Evolutionary conservation across 1,284 basidiomycete species (phyloP).

Genomic region (Tylopilus sp.): DNA sequence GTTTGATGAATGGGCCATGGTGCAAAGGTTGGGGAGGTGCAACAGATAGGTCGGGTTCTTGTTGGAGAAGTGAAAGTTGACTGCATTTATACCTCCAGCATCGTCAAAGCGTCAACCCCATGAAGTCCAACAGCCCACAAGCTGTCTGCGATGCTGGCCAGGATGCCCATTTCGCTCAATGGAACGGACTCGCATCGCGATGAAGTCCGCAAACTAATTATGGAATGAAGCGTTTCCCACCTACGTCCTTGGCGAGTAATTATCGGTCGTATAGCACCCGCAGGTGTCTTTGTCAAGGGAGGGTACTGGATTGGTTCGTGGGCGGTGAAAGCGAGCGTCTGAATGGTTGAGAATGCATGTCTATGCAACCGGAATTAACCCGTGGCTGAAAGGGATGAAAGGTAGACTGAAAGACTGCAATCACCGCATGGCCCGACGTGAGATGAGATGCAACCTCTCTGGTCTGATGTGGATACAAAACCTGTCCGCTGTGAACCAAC

Average conservation of each 20-base stretch:
- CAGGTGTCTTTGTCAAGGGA: not conserved
- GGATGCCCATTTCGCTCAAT: constrained; percentile 1
- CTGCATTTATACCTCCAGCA: constrained; percentile 26
- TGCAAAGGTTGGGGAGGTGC: not conserved
- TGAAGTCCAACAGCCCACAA: constrained; percentile 4
- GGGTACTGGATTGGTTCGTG: not conserved
- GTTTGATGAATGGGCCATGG: constrained; percentile 10
- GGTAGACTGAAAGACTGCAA: constrained; percentile 1
- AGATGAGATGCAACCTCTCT: constrained; percentile 3
- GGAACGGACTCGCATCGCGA: not conserved
- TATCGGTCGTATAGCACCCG: constrained; percentile 7
- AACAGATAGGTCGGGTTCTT: constrained; percentile 1
- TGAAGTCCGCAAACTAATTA: constrained; percentile 6
- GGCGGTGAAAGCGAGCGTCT: not conserved
- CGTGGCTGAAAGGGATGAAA: constrained; percentile 12
- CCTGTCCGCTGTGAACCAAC: too few relatives aligned
- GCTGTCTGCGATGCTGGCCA: not conserved
- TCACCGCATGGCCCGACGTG: not conserved
- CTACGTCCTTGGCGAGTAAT: not conserved
- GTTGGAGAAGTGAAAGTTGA: not conserved
- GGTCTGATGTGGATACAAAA: too few relatives aligned
- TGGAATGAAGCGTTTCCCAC: not conserved
- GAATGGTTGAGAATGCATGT: not conserved
- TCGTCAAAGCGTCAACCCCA: constrained; percentile 19
- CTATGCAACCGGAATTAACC: not conserved